phyloP scores from a whole-genome alignment of 331 rosid genomes.

The Rhamnella rubrinervis region DNA sequence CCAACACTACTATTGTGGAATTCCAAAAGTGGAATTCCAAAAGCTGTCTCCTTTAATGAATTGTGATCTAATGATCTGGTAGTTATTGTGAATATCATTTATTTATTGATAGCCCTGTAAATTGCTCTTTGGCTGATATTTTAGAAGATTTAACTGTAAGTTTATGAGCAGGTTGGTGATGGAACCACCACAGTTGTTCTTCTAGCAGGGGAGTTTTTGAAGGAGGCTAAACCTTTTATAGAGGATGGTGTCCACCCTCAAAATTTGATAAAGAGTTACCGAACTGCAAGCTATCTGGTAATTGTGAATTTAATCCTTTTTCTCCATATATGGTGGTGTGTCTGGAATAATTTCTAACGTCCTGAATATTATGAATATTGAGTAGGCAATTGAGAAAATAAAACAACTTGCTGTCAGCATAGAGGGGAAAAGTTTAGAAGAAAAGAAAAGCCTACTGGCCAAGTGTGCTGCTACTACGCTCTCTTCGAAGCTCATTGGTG shows the following conservation, averaged over 20 bases:
- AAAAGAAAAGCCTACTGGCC: slow-evolving; percentile 80
- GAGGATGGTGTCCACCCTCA: slow-evolving; percentile 98
- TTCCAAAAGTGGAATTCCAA: too few species aligned
- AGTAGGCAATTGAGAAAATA: slow-evolving; percentile 82
- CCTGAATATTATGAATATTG: slow-evolving; percentile 7
- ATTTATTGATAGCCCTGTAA: not conserved
- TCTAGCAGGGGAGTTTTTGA: slow-evolving; percentile 91
- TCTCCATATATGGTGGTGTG: not conserved
- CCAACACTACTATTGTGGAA: too few species aligned
- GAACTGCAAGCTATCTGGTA: slow-evolving; percentile 80
- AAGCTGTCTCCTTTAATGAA: not conserved
- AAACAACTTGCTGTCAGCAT: slow-evolving; percentile 81
- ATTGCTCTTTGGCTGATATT: not conserved
- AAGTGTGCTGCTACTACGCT: slow-evolving; percentile 98
- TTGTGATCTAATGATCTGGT: too few species aligned
- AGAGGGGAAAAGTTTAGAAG: slow-evolving; percentile 90
- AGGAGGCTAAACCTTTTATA: slow-evolving; percentile 93
- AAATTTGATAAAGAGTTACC: slow-evolving; percentile 80
- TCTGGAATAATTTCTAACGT: not conserved
- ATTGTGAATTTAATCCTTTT: not conserved
- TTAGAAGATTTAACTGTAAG: not conserved
- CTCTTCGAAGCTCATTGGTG: slow-evolving; percentile 96
- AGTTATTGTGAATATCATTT: not conserved
- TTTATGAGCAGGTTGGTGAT: slow-evolving; percentile 81
- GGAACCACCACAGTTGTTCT: slow-evolving; percentile 98